Evolutionary conservation across 305 asterid species (phyloP).

Genomic region (Striga hermonthica): DNA sequence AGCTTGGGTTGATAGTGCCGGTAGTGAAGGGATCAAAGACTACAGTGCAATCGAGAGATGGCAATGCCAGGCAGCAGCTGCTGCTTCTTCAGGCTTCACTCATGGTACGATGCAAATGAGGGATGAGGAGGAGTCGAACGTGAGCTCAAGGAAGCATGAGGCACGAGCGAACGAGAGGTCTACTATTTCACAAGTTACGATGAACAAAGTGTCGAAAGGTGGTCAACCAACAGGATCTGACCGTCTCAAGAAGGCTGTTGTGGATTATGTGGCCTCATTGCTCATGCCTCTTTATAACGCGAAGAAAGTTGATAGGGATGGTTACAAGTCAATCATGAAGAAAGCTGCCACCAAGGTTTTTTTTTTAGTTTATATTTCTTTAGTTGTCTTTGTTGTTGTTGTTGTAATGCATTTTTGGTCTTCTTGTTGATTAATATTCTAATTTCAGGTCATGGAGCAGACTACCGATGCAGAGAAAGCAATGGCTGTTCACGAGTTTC

Average conservation of each 20-base stretch:
- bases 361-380: constrained; percentile 11
- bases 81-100: constrained; percentile 84
- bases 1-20: constrained; percentile 97
- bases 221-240: constrained; percentile 77
- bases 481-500: constrained; percentile 82
- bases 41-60: constrained; percentile 97
- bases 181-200: constrained; percentile 68
- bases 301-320: constrained; percentile 84
- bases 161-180: constrained; percentile 68
- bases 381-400: constrained; percentile 24
- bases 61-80: constrained; percentile 99
- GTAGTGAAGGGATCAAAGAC: constrained; percentile 80
- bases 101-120: constrained; percentile 52
- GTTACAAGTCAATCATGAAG: constrained; percentile 93
- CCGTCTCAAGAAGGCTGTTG: constrained; percentile 78
- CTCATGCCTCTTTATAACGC: constrained; percentile 98
- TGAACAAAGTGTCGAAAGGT: constrained; percentile 51
- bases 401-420: constrained; percentile 22
- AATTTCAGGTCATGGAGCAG: constrained; percentile 86
- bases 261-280: constrained; percentile 89
- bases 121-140: constrained; percentile 86
- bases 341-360: constrained; percentile 95
- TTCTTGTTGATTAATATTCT: constrained; percentile 28
- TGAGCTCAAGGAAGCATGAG: constrained; percentile 50
- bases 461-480: constrained; percentile 84